These are phyloP conservation scores for Gynostemma pentaphyllum DNA, from an alignment of 306 rosid species.

Conservation along the genomic window DNA sequence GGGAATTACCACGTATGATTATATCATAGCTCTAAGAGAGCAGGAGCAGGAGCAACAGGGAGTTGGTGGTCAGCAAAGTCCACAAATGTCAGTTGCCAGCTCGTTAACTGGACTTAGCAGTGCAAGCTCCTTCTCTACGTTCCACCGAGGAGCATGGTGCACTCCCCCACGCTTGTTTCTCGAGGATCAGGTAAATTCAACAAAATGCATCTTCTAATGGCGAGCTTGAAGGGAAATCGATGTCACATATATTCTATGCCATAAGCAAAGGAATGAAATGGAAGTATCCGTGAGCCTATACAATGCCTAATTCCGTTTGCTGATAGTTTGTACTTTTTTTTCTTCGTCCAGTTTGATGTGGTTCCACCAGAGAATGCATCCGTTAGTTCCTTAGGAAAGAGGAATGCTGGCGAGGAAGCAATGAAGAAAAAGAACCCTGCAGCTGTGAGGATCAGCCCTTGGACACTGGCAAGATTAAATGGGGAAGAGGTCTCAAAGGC, in stretches of 20 bases:
- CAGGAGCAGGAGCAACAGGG: conserved; percentile 93
- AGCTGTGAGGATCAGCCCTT: conserved; percentile 90
- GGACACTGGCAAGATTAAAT: conserved; percentile 88
- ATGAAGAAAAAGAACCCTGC: conserved; percentile 59
- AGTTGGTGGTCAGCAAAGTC: conserved; percentile 83
- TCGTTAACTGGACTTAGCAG: conserved; percentile 95
- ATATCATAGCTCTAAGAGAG: conserved; percentile 94
- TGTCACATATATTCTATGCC: too few relatives aligned
- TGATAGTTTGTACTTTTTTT: background rate
- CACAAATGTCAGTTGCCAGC: conserved; percentile 95
- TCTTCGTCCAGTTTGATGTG: conserved; percentile 62
- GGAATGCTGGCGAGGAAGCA: conserved; percentile 37
- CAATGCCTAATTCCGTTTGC: background rate
- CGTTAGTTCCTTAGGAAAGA: conserved; percentile 68
- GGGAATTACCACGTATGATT: conserved; percentile 98
- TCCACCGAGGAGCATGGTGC: conserved; percentile 95
- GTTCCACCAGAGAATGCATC: conserved; percentile 93
- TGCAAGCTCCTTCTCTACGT: conserved; percentile 81
- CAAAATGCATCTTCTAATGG: background rate
- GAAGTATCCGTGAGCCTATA: background rate
- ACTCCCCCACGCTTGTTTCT: conserved; percentile 90
- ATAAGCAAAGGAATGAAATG: too few relatives aligned
- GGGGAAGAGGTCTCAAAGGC: conserved; percentile 91
- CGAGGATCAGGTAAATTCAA: conserved; percentile 75
- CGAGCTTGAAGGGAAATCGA: background rate